Evolutionary conservation across 768 basidiomycete genomes (phyloP).

Genomic region (Suillus fuscotomentosus): DNA sequence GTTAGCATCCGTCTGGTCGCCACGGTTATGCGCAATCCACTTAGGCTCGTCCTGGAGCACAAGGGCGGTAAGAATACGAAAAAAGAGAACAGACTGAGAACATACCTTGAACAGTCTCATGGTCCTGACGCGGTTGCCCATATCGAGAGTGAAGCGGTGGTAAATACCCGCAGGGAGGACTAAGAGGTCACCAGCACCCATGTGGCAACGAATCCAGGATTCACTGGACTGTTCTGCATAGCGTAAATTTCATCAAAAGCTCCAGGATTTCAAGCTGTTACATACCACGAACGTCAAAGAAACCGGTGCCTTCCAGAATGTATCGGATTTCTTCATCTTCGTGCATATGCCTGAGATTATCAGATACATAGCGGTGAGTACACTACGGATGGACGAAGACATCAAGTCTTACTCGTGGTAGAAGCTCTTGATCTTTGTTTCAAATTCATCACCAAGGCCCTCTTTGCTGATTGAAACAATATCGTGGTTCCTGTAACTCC

Average conservation of each 20-base stretch:
- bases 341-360: constrained; percentile 71
- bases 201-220: constrained; percentile 77
- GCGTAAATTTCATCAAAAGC: neutral
- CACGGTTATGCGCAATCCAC: constrained; percentile 79
- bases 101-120: constrained; percentile 82
- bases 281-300: constrained; percentile 88
- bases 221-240: constrained; percentile 60
- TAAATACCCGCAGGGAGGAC: constrained; percentile 89
- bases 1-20: constrained; percentile 60
- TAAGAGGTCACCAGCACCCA: constrained; percentile 79
- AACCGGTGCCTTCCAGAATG: constrained; percentile 73
- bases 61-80: neutral
- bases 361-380: neutral
- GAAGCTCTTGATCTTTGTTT: constrained; percentile 77
- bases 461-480: constrained; percentile 72
- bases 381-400: constrained; percentile 21
- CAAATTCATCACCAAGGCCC: constrained; percentile 80
- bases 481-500: constrained; percentile 83
- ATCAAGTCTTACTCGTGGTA: constrained; percentile 67
- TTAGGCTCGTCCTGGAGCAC: constrained; percentile 81
- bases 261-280: neutral
- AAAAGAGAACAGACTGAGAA: neutral
- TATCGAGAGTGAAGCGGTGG: constrained; percentile 91
- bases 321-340: constrained; percentile 97
- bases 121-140: constrained; percentile 64